Evolutionary conservation across 2,329 filamentous ascomycete species (phyloP).

Genomic region (Trichothecium roseum): DNA sequence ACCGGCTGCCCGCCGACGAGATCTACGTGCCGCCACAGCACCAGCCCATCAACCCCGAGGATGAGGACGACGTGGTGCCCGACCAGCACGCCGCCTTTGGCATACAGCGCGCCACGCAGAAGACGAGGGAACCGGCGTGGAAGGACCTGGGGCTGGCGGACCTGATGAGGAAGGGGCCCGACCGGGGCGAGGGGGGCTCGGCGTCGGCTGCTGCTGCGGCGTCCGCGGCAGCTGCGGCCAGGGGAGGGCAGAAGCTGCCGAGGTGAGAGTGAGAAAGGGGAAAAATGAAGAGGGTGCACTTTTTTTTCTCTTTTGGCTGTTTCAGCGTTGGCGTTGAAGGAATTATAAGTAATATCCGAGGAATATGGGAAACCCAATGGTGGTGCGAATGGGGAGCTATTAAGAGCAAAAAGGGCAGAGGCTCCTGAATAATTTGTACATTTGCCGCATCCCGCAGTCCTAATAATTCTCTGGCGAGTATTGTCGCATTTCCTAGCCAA

Average conservation of each 20-base stretch:
- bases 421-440: no score
- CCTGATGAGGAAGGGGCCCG: constrained; percentile 55
- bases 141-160: constrained; percentile 65
- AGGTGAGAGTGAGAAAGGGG: no score
- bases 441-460: no score
- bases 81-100: constrained; percentile 84
- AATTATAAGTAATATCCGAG: no score
- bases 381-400: no score
- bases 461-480: no score
- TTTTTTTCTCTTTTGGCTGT: not conserved
- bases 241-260: constrained; percentile 8
- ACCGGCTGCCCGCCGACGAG: constrained; percentile 63
- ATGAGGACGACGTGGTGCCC: constrained; percentile 80
- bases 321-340: not conserved
- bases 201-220: constrained; percentile 12
- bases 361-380: no score
- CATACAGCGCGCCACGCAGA: constrained; percentile 70
- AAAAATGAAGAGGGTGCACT: no score
- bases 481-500: no score
- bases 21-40: constrained; percentile 73
- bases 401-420: no score
- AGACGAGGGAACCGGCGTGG: constrained; percentile 62
- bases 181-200: constrained; percentile 7
- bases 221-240: constrained; percentile 7
- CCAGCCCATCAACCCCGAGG: constrained; percentile 76